Base-by-base conservation (phyloP, 345 rosid species). In the Populus nigra region DNA sequence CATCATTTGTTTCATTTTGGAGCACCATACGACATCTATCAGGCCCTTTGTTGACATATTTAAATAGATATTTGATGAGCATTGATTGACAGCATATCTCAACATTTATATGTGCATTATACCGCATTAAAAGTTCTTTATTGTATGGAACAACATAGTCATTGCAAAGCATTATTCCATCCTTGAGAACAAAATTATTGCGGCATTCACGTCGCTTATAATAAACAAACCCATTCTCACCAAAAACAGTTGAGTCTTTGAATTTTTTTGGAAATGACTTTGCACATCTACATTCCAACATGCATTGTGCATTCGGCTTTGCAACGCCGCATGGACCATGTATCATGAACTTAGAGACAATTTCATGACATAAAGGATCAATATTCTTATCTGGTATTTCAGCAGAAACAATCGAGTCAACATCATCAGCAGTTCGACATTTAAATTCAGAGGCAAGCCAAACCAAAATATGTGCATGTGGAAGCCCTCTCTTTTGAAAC, bases 381-480 rank as follows among this genome's bases (percentile, higher is more conserved):
- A 1, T 11, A 0, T 43, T 2, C 20, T 27, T 1, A 1, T 13
- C 29, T 2, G 7, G 76, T 0, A 71, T 31, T 33, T 71, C 66
- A 22, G 27, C 71, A 8, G 20, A 62, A 0, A 71, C 65, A 5
- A 71, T 31, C 0, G 1, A 7, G 13, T 72, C 12, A 5, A 78
- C 41, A n/a, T 33, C 23, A 0, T 0, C 2, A 8, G 7, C 0
- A 0, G 18, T 4, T 1, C 0, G 2, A 18, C 18, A 45, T 22
- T 71, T 71, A 1, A 10, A 8, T 1, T 7, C 17, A 0, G 5
- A 0, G 7, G 71, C 16, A 8, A 78, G 7, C 76, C 71, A 78
- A 0, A 71, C 5, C 2, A 78, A 38, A 13, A 72, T 71, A 8
- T 77, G 71, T 0, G 38, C 17, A 36, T 77, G 39, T 3, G 39